Percentiles rank a stretch among this genome's conserved stretches.
Conservation (phyloP, 495 filamentous ascomycete genomes). For the Xylaria venustula region DNA sequence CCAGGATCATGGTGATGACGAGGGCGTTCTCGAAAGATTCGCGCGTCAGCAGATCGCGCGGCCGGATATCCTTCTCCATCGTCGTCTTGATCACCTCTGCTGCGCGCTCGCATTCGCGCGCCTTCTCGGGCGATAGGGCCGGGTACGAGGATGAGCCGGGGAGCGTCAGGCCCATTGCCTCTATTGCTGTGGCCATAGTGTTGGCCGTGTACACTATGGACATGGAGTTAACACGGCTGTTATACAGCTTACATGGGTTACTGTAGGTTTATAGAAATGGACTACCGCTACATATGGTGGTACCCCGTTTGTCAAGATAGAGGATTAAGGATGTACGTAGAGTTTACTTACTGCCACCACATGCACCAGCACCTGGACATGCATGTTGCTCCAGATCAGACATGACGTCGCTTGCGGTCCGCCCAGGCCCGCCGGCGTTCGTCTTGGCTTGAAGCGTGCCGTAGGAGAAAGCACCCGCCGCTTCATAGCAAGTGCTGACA, state of each 20-base stretch:
- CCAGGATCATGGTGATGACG: conserved; percentile 87
- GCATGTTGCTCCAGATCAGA: conserved; percentile 82
- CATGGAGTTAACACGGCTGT: too few relatives aligned
- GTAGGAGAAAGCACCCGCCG: conserved; percentile 82
- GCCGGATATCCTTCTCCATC: conserved; percentile 83
- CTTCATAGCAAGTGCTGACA: conserved; percentile 88
- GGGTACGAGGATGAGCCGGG: conserved; percentile 91
- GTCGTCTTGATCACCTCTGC: conserved; percentile 82
- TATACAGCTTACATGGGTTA: too few relatives aligned
- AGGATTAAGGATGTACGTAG: neutral
- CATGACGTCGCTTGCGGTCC: conserved; percentile 74
- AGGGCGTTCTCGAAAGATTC: conserved; percentile 90
- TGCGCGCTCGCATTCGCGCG: conserved; percentile 84
- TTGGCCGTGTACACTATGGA: conserved; percentile 88
- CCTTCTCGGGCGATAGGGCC: conserved; percentile 83
- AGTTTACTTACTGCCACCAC: conserved; percentile 66
- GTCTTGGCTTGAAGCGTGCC: conserved; percentile 54
- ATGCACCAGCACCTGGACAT: conserved; percentile 91
- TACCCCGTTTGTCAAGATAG: neutral
- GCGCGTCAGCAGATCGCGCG: conserved; percentile 80
- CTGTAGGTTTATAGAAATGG: too few relatives aligned
- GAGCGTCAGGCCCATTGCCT: conserved; percentile 88
- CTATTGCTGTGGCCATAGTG: conserved; percentile 95
- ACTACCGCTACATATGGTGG: too few relatives aligned
- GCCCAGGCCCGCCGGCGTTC: conserved; percentile 31